Evolutionary conservation across 805 yeast genomes (phyloP), one percentile per base, ranked within the genome.

Genomic region (Cyberlindnera mrakii): DNA sequence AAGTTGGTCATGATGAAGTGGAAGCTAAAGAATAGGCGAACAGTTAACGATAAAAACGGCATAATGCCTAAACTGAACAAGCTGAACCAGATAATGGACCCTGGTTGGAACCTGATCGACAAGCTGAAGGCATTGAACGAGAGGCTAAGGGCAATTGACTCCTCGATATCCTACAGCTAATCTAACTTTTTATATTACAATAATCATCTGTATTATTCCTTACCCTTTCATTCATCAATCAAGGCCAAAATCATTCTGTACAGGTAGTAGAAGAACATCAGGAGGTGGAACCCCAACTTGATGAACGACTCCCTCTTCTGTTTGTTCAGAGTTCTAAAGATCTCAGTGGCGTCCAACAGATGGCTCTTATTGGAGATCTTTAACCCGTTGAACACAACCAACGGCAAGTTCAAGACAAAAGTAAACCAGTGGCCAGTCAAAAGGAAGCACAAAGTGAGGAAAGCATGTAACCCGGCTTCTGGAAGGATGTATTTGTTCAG

Each of bases 181-280:
- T 6, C 5, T 19, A 19, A 2, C 23, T 4, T 19, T 19, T 11
- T 33, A 13, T 11, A 33, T 33, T 16, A 33, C 19, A 33, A 16
- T 18, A n/a, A n/a, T 33, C 35, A 33, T 17, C 17, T 33, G 35
- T 17, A 33, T 16, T 33, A 19, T 16, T 16, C n/a, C 20, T 16
- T 15, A 19, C 23, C 18, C 27, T 20, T 34, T 7, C 54, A 57
- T 9, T 54, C 57, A 11, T 57, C 79, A 59, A 91, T 87, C 62
- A 90, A 76, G 36, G 96, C 89, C 76, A 90, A 81, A 67, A 90
- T 89, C 96, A 90, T 89, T 71, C 95, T 80, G 76, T 90, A 91
- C 60, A 91, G 77, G 75, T 89, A 91, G 75, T 77, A 89, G 83
- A 93, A 91, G 78, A 93, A 93, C 84, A 91, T 72, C 59, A 87